phyloP scores from a whole-genome alignment of 2,329 filamentous ascomycete genomes.

The Pseudovirgaria hyperparasitica region DNA sequence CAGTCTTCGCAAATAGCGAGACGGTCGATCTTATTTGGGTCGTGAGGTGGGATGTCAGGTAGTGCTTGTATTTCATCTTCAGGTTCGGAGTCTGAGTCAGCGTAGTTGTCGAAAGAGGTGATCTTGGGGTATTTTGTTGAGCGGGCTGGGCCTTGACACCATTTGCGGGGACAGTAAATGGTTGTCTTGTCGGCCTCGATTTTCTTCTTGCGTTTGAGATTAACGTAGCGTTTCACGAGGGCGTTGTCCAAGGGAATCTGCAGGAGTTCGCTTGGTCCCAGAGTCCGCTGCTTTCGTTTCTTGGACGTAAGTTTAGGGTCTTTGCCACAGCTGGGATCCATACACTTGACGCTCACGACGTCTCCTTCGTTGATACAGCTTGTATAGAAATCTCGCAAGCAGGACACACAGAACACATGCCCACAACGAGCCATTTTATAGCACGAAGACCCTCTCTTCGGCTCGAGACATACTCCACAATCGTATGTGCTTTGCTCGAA shows the following conservation, averaged over 20 bases:
- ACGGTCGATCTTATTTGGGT: conserved; percentile 39
- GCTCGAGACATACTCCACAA: conserved; percentile 81
- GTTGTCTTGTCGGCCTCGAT: conserved; percentile 86
- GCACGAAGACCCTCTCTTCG: conserved; percentile 74
- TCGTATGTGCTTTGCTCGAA: conserved; percentile 81
- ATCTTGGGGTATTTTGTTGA: conserved; percentile 38
- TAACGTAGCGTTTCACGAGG: conserved; percentile 72
- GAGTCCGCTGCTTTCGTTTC: conserved; percentile 51
- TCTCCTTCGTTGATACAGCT: conserved; percentile 78
- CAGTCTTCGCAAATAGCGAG: conserved; percentile 83
- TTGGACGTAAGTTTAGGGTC: conserved; percentile 22
- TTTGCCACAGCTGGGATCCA: conserved; percentile 67
- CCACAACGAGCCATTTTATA: conserved; percentile 72
- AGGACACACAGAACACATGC: conserved; percentile 85
- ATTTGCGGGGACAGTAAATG: conserved; percentile 80
- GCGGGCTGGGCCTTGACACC: conserved; percentile 80
- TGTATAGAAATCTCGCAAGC: conserved; percentile 81
- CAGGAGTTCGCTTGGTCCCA: conserved; percentile 71
- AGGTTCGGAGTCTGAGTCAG: conserved; percentile 25
- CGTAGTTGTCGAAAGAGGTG: conserved; percentile 24
- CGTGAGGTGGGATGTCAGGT: conserved; percentile 1
- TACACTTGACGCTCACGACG: conserved; percentile 64
- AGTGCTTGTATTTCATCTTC: conserved; percentile 18
- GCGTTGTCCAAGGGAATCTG: conserved; percentile 42
- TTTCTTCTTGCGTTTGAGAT: conserved; percentile 82